Conservation (phyloP, 164 flowering plant species). For the Piper betle region DNA sequence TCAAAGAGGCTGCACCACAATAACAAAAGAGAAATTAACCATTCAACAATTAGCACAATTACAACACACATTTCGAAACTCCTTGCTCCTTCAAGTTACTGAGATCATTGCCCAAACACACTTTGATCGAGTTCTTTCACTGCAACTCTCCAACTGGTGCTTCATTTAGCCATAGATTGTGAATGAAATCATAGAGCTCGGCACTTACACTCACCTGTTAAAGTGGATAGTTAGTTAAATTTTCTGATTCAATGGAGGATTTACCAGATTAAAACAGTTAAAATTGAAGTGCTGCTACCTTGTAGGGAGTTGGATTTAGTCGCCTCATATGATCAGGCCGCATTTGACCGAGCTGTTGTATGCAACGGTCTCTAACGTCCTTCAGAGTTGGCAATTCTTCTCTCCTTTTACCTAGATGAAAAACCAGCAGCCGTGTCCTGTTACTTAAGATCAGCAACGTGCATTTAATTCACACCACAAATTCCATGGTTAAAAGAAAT, state of each 20-base stretch:
- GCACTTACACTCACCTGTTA: slow-evolving; percentile 94
- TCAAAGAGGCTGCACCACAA: background rate
- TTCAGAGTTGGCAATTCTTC: slow-evolving; percentile 52
- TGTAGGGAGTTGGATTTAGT: slow-evolving; percentile 96
- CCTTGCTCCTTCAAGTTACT: slow-evolving; percentile 9
- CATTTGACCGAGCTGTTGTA: slow-evolving; percentile 79
- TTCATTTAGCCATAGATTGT: slow-evolving; percentile 95
- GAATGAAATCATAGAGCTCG: slow-evolving; percentile 91
- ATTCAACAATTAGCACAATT: background rate
- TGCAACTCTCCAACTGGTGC: slow-evolving; percentile 98
- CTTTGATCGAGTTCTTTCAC: slow-evolving; percentile 18
- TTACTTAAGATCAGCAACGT: too few relatives aligned
- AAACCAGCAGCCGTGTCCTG: background rate
- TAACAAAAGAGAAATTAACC: background rate
- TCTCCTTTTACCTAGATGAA: slow-evolving; percentile 34
- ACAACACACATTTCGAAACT: background rate
- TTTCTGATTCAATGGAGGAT: background rate
- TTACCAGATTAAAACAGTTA: background rate
- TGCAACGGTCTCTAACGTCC: slow-evolving; percentile 62
- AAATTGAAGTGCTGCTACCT: slow-evolving; percentile 29
- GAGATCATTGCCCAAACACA: slow-evolving; percentile 13
- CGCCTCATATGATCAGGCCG: slow-evolving; percentile 97
- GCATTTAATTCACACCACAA: too few relatives aligned
- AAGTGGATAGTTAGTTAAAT: background rate
- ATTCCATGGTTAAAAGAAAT: too few relatives aligned